A percentile compares a stretch with the other conserved stretches of the same genome.
phyloP scores from a whole-genome alignment of 106 monocot genomes.

The Dendrobium huoshanense region DNA sequence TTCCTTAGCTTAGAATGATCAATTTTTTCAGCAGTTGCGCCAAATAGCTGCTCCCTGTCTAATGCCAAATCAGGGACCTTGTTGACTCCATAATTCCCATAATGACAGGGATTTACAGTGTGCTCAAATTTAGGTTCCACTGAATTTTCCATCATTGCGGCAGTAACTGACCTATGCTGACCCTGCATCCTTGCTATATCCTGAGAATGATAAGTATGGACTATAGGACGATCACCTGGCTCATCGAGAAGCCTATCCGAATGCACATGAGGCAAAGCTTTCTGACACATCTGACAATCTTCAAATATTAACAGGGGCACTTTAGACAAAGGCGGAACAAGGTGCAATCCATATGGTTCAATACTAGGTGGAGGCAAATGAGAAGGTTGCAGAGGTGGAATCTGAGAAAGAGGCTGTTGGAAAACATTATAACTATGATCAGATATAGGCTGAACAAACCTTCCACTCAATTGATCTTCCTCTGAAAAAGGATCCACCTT shows the following conservation, averaged over 20 bases:
- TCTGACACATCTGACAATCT: constrained; percentile 47
- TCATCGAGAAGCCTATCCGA: constrained; percentile 44
- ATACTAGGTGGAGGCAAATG: constrained; percentile 21
- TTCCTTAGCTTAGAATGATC: neutral
- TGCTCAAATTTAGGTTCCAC: constrained; percentile 18
- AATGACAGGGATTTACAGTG: neutral
- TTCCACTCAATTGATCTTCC: constrained; percentile 15
- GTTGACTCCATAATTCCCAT: constrained; percentile 6
- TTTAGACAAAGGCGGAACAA: neutral
- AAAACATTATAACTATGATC: constrained; percentile 22
- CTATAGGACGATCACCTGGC: constrained; percentile 9
- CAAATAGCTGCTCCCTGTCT: constrained; percentile 12
- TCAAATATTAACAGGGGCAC: constrained; percentile 22
- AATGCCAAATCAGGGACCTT: constrained; percentile 3
- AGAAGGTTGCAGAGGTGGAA: constrained; percentile 41
- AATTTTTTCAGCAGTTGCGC: constrained; percentile 5
- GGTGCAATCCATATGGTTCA: constrained; percentile 20
- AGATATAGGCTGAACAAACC: neutral
- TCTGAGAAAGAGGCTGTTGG: constrained; percentile 36
- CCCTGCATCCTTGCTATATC: constrained; percentile 16
- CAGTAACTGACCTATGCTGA: constrained; percentile 7
- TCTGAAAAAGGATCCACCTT: constrained; percentile 18
- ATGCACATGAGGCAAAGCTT: constrained; percentile 43
- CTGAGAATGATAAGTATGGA: constrained; percentile 30
- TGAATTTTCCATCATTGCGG: neutral